phyloP scores from a whole-genome alignment of 495 filamentous ascomycete species.

The Tuber aestivum region DNA sequence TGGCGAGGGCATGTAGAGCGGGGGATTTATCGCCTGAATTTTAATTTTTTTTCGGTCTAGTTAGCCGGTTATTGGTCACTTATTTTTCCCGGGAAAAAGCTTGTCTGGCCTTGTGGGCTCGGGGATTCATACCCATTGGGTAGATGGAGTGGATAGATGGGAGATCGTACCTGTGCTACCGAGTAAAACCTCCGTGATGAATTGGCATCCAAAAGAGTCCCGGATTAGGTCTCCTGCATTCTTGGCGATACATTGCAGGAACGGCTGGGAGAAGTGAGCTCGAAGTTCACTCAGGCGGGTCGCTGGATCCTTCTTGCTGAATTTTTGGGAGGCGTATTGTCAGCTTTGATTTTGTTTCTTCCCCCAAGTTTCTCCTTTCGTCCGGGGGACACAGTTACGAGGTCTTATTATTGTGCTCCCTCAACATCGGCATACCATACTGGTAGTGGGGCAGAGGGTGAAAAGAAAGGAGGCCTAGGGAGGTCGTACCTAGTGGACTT shows the following conservation, averaged over 20 bases:
- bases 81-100: conserved; percentile 8
- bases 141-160: conserved; percentile 4
- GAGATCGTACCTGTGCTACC: conserved; percentile 51
- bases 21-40: conserved; percentile 55
- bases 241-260: conserved; percentile 65
- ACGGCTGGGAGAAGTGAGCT: conserved; percentile 57
- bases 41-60: neutral
- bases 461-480: neutral
- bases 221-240: conserved; percentile 61
- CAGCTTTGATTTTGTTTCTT: conserved; percentile 7
- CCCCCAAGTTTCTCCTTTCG: neutral
- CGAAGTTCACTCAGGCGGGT: conserved; percentile 69
- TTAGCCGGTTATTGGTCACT: neutral
- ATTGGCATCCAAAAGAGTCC: conserved; percentile 76
- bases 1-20: conserved; percentile 66
- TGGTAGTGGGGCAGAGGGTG: neutral
- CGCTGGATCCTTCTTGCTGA: conserved; percentile 80
- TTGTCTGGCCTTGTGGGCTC: conserved; percentile 3
- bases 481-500: conserved; percentile 51
- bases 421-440: neutral
- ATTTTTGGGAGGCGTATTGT: conserved; percentile 1
- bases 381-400: neutral
- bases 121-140: neutral
- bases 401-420: neutral
- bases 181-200: conserved; percentile 75